Conservation (phyloP, 2,329 filamentous ascomycete genomes). For the Ceratocystis albifundus region DNA sequence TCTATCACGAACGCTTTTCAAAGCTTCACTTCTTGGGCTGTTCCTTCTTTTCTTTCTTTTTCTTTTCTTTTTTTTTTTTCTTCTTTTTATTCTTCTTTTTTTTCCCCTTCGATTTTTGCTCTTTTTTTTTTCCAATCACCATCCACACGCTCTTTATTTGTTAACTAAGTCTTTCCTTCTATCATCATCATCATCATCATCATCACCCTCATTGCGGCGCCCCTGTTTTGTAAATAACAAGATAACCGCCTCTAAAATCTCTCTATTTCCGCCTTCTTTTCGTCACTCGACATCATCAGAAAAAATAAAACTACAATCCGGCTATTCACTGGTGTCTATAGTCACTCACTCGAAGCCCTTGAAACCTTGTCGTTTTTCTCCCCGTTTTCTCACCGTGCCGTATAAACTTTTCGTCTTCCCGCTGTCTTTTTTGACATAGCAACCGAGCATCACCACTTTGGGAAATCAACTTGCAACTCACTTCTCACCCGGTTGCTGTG, state of each 20-base stretch:
- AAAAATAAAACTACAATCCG: not conserved
- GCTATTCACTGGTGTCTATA: not conserved
- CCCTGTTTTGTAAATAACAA: not conserved
- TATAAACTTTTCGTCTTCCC: constrained; percentile 20
- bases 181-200: not conserved
- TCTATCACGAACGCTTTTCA: not conserved
- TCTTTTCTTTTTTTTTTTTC: not conserved
- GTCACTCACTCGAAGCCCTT: too few relatives aligned
- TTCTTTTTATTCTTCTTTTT: constrained; percentile 8
- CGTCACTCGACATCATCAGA: not conserved
- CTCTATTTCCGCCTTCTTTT: not conserved
- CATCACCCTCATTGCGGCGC: not conserved
- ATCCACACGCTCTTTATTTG: constrained; percentile 2
- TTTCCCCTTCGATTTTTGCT: too few relatives aligned
- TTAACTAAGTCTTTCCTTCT: constrained; percentile 3
- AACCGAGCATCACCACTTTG: constrained; percentile 4
- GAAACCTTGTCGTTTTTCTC: not conserved
- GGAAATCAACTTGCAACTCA: not conserved
- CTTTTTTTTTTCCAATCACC: constrained; percentile 23
- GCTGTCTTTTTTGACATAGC: constrained; percentile 14
- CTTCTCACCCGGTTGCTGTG: not conserved
- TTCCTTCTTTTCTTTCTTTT: constrained; percentile 15
- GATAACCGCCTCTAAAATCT: not conserved
- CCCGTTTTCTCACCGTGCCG: not conserved
- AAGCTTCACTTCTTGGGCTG: constrained; percentile 8